Conservation (phyloP, 2,329 filamentous ascomycete genomes). For the Microdochium nivale region DNA sequence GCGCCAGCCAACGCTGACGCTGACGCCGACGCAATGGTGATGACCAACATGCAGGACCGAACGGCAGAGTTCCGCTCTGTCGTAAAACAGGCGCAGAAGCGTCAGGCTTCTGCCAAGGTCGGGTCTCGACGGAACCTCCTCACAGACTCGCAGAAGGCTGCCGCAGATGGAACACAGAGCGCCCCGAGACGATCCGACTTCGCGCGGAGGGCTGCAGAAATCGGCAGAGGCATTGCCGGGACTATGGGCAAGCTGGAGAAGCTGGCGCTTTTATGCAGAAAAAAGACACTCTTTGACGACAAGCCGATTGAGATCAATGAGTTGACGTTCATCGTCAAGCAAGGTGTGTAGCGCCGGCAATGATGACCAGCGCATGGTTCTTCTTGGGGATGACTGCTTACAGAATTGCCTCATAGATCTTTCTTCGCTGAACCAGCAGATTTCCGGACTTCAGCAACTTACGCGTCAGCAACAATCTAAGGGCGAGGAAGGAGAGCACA, state of each 20-base stretch:
- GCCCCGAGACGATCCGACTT: constrained; percentile 75
- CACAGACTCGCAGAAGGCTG: constrained; percentile 61
- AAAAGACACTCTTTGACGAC: constrained; percentile 96
- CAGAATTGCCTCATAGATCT: constrained; percentile 44
- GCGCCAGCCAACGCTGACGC: not conserved
- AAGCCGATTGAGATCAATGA: constrained; percentile 94
- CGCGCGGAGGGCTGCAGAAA: constrained; percentile 81
- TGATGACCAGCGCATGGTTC: not conserved
- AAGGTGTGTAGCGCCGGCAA: constrained; percentile 26
- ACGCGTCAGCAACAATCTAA: constrained; percentile 69
- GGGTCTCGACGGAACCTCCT: constrained; percentile 72
- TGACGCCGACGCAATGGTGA: constrained; percentile 44
- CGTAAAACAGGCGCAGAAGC: constrained; percentile 74
- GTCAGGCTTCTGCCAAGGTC: constrained; percentile 67
- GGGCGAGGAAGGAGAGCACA: constrained; percentile 80
- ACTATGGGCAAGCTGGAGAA: constrained; percentile 96
- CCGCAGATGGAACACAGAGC: constrained; percentile 41
- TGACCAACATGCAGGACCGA: constrained; percentile 85
- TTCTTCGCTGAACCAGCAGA: constrained; percentile 74
- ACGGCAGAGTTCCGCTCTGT: constrained; percentile 93
- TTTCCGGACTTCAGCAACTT: constrained; percentile 70
- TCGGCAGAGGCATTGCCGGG: constrained; percentile 80
- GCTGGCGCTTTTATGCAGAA: constrained; percentile 85
- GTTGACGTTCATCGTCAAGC: constrained; percentile 95
- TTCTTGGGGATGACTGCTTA: not conserved